Percentiles rank a stretch among this genome's conserved stretches.
These are phyloP conservation scores for Cercospora nicotianae DNA, from an alignment of 2,329 filamentous ascomycete species.

Conservation along the genomic window DNA sequence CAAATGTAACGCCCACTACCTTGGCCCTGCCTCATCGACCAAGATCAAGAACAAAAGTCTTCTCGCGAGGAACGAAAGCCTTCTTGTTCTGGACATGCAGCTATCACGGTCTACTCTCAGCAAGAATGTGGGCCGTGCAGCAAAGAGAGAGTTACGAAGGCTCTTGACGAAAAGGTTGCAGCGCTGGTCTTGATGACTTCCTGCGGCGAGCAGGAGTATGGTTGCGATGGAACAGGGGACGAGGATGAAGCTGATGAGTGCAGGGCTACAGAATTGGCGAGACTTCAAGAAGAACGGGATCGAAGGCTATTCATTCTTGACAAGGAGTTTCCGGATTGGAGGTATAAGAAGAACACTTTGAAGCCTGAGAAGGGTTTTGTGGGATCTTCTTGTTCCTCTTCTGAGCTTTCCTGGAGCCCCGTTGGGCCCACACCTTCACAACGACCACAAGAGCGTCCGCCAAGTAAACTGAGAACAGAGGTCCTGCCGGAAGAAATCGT, in stretches of 20 bases:
- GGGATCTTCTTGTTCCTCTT: not conserved
- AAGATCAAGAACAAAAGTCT: conserved; percentile 8
- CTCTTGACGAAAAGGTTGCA: not conserved
- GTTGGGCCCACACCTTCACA: no score
- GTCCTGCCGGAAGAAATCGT: conserved; percentile 30
- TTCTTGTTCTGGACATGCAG: conserved; percentile 34
- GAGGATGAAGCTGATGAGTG: not conserved
- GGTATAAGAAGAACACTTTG: conserved; percentile 15
- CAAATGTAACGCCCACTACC: conserved; percentile 32
- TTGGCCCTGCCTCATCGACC: not conserved
- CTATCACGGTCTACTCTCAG: conserved; percentile 28
- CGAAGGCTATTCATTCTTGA: conserved; percentile 11
- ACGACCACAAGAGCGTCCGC: not conserved
- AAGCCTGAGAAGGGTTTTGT: conserved; percentile 21
- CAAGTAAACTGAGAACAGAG: conserved; percentile 27
- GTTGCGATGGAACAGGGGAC: not conserved
- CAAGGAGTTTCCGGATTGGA: conserved; percentile 15
- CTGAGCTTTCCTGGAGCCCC: not conserved
- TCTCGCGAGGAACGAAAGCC: conserved; percentile 20
- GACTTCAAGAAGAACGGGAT: conserved; percentile 10
- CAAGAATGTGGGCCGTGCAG: conserved; percentile 28
- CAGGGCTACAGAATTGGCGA: not conserved
- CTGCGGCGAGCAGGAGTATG: not conserved
- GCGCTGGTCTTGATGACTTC: not conserved
- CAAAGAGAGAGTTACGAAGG: not conserved